Evolutionary conservation across 176 grass and related monocot species (phyloP), one percentile per base, ranked within the genome.

Genomic region (Eremochloa ophiuroides): DNA sequence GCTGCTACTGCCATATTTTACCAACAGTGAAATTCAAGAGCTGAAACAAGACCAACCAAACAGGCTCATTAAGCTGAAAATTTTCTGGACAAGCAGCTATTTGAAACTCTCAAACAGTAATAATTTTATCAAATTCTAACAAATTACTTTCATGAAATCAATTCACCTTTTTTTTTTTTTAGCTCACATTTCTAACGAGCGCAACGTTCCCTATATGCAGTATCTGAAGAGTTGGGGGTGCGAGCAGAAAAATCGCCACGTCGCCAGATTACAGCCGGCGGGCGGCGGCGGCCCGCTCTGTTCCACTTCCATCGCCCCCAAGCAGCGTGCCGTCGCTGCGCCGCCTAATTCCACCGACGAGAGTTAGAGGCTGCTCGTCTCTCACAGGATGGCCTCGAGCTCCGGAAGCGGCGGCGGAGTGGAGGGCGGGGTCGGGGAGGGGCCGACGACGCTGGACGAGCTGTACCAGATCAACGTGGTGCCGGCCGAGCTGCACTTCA

Each of bases 401-500:
- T 71, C 86, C 13, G 38, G 53, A 51, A 77, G 71, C 31, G 77
- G 77, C 28, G 77, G 16, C 7, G 86, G 65, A 27, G 71, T 11
- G 7, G 83, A 87, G 22, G 80, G 83, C 11, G 80, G 85, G 38
- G 84, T 81, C 6, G 73, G 77, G 30, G 86, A 91, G 20, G 92
- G 89, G 1, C 95, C 92, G 30, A 75, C 84, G 67, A 81, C 88
- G 34, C 74, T 98, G n/a, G 92, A 93, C 50, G 95, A 98, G 82
- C 90, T 92, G 61, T 98, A 91, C 90, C 73, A 85, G 79, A 98
- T 98, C 84, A 98, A 95, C 86, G 71, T 91, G 23, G 88, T 95
- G 15, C 92, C 93, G 33, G 91, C 92, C 38, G 92, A 98, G 84
- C 90, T 98, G 65, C 91, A 85, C 90, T 78, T 98, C 90, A 95